phyloP scores from a whole-genome alignment of 768 basidiomycete species.

The Russula lepida region DNA sequence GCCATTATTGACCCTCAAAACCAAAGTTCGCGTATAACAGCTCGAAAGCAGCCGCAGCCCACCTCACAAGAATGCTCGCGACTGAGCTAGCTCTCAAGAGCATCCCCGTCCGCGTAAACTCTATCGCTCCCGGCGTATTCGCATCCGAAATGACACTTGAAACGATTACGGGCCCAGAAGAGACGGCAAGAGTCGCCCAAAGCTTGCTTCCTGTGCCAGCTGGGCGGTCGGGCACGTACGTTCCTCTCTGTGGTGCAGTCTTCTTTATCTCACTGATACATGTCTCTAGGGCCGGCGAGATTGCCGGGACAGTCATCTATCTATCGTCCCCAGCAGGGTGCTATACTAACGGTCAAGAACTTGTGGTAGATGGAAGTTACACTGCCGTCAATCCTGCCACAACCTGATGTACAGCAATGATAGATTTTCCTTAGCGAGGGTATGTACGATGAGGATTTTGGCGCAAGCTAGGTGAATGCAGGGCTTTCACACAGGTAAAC shows the following conservation, averaged over 20 bases:
- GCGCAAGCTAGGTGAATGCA: too few species aligned
- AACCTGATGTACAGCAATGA: slow-evolving; percentile 23
- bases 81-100: slow-evolving; percentile 67
- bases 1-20: not conserved
- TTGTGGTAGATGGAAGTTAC: slow-evolving; percentile 71
- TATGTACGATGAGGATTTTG: not conserved
- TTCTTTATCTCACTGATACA: not conserved
- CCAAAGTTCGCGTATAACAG: slow-evolving; percentile 74
- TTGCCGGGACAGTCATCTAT: slow-evolving; percentile 72
- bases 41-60: slow-evolving; percentile 67
- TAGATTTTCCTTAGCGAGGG: not conserved
- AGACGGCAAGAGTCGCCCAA: slow-evolving; percentile 48
- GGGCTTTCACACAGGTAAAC: not conserved
- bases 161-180: slow-evolving; percentile 37
- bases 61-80: slow-evolving; percentile 68
- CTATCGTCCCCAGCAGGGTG: slow-evolving; percentile 64
- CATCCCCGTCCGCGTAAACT: slow-evolving; percentile 59
- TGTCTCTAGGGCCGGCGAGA: slow-evolving; percentile 51
- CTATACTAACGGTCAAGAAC: slow-evolving; percentile 72
- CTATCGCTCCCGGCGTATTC: slow-evolving; percentile 69
- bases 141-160: slow-evolving; percentile 68
- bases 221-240: slow-evolving; percentile 57
- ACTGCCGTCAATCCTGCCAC: slow-evolving; percentile 61
- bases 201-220: slow-evolving; percentile 56
- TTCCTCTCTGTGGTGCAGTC: slow-evolving; percentile 15